Conservation (phyloP, 2,329 filamentous ascomycete genomes). For the Plectosphaerella cucumerina region DNA sequence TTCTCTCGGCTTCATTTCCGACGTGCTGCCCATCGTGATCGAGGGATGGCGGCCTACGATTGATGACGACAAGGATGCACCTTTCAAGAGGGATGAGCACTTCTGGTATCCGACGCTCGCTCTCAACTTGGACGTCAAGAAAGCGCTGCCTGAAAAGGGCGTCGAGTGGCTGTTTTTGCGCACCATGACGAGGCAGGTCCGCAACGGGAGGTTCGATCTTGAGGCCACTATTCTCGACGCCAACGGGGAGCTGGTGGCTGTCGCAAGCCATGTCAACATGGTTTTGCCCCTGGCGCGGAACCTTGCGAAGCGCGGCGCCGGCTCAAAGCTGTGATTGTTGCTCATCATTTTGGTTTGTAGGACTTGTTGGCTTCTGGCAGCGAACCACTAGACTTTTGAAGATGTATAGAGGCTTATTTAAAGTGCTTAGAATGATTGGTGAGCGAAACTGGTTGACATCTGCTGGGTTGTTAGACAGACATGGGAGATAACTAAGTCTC, state of each 20-base stretch:
- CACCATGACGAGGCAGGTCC: constrained; percentile 60
- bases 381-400: too few species aligned
- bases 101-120: constrained; percentile 76
- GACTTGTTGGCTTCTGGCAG: too few species aligned
- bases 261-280: constrained; percentile 15
- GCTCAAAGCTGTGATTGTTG: not conserved
- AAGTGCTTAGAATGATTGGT: too few species aligned
- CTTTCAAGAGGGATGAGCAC: constrained; percentile 24
- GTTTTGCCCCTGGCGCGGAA: constrained; percentile 13
- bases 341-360: too few species aligned
- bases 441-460: too few species aligned
- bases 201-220: constrained; percentile 70
- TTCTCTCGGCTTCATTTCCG: constrained; percentile 60
- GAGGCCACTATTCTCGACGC: constrained; percentile 63
- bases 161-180: constrained; percentile 70
- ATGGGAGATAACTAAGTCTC: too few species aligned
- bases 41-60: constrained; percentile 40
- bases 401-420: too few species aligned
- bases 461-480: too few species aligned
- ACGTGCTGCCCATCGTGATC: constrained; percentile 65
- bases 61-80: constrained; percentile 21
- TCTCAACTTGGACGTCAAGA: constrained; percentile 75
- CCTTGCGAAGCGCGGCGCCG: constrained; percentile 6
- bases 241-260: constrained; percentile 21
- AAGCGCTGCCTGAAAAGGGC: constrained; percentile 60